A percentile compares a stretch with the other conserved stretches of the same genome.
These are phyloP conservation scores for Phytophthora idaei DNA, from an alignment of 352 stramenopile species.

Conservation along the genomic window DNA sequence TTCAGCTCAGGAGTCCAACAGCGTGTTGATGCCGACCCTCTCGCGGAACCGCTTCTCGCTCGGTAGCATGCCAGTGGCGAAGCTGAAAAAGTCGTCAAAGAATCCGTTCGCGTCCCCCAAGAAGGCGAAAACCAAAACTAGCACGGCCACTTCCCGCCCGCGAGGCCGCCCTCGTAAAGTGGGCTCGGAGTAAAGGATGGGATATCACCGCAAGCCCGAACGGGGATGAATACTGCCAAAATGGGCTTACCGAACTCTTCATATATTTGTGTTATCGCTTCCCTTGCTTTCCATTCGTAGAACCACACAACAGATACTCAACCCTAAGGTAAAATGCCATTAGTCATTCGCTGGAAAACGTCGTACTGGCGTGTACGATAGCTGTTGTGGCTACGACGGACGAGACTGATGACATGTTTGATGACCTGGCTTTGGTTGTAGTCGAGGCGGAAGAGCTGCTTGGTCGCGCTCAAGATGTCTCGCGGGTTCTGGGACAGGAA, in stretches of 20 bases:
- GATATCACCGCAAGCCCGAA: neutral
- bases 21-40: constrained; percentile 60
- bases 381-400: constrained; percentile 90
- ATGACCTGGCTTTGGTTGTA: constrained; percentile 88
- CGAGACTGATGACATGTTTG: constrained; percentile 90
- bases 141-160: constrained; percentile 12
- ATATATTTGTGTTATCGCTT: constrained; percentile 26
- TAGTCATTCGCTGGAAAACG: constrained; percentile 93
- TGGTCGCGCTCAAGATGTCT: constrained; percentile 77
- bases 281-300: constrained; percentile 7
- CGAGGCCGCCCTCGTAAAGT: constrained; percentile 42
- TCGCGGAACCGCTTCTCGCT: constrained; percentile 80
- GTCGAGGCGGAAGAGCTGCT: constrained; percentile 81
- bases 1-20: constrained; percentile 63
- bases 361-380: constrained; percentile 92
- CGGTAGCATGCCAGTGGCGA: constrained; percentile 74
- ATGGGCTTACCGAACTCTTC: constrained; percentile 13
- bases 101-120: constrained; percentile 67
- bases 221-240: constrained; percentile 3
- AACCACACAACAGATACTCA: neutral
- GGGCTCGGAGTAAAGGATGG: constrained; percentile 30
- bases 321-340: constrained; percentile 84
- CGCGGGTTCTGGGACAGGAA: constrained; percentile 88
- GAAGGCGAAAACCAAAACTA: constrained; percentile 26
- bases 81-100: constrained; percentile 83